phyloP scores from a whole-genome alignment of 2,329 filamentous ascomycete genomes.

The Penicillium olsonii region DNA sequence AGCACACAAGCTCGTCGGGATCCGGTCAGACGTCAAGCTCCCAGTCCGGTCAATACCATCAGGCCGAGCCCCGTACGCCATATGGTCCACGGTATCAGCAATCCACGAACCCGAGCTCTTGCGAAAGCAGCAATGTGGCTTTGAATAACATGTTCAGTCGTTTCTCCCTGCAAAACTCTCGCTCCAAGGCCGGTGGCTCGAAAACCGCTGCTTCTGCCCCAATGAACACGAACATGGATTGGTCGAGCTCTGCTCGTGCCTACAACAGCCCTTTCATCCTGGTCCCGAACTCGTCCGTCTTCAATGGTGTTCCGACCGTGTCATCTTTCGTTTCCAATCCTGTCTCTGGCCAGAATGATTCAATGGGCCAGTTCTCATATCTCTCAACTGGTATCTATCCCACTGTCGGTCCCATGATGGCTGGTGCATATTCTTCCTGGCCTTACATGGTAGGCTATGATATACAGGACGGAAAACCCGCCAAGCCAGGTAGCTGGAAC shows the following conservation, averaged over 20 bases:
- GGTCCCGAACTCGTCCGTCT: conserved; percentile 36
- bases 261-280: conserved; percentile 34
- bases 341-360: conserved; percentile 33
- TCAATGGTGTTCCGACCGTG: conserved; percentile 32
- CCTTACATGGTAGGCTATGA: conserved; percentile 40
- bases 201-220: conserved; percentile 29
- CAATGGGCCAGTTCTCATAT: conserved; percentile 39
- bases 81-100: conserved; percentile 26
- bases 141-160: conserved; percentile 29
- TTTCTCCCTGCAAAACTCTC: conserved; percentile 32
- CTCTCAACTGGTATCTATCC: conserved; percentile 39
- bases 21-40: conserved; percentile 22
- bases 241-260: conserved; percentile 30
- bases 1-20: conserved; percentile 27
- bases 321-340: conserved; percentile 31
- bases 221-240: conserved; percentile 29
- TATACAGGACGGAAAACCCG: conserved; percentile 36
- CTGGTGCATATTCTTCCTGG: conserved; percentile 35
- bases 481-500: conserved; percentile 44
- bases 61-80: conserved; percentile 28
- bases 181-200: conserved; percentile 28
- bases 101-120: conserved; percentile 11
- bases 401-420: conserved; percentile 36
- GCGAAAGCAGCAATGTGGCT: conserved; percentile 21
- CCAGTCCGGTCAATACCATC: conserved; percentile 26